A percentile compares a stretch with the other conserved stretches of the same genome.
These are phyloP conservation scores for Cymbopogon citratus DNA, from an alignment of 176 grass and related monocot genomes.

Conservation along the genomic window DNA sequence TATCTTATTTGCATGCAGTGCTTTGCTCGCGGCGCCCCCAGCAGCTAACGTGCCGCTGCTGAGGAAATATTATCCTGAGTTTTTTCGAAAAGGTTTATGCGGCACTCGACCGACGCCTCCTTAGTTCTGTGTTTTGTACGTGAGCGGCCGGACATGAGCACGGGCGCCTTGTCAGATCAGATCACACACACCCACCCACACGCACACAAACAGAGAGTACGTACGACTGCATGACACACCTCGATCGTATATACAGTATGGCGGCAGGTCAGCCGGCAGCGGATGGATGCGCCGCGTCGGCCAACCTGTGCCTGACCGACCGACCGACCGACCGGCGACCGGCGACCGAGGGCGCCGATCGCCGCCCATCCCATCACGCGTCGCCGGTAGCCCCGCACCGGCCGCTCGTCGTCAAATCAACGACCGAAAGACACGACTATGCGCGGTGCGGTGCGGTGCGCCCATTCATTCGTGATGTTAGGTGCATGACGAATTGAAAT, in stretches of 20 bases:
- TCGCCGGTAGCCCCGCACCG: no score
- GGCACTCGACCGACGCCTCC: not conserved
- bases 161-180: not conserved
- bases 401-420: not conserved
- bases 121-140: not conserved
- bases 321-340: no score
- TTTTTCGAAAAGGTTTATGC: not conserved
- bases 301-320: not conserved
- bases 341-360: not conserved
- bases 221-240: no score
- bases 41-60: no score
- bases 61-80: not conserved
- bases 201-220: no score
- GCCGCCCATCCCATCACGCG: not conserved
- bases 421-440: not conserved
- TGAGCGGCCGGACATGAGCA: slow-evolving; percentile 4
- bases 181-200: no score
- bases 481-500: not conserved
- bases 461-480: not conserved
- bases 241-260: no score
- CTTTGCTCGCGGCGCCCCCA: no score
- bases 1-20: no score
- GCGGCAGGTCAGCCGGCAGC: no score
- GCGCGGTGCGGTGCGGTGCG: not conserved
- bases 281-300: not conserved